Percentiles rank a stretch among this genome's conserved stretches.
Evolutionary conservation across 1,139 yeast species (phyloP).

Genomic region (Hyphopichia fennica): DNA sequence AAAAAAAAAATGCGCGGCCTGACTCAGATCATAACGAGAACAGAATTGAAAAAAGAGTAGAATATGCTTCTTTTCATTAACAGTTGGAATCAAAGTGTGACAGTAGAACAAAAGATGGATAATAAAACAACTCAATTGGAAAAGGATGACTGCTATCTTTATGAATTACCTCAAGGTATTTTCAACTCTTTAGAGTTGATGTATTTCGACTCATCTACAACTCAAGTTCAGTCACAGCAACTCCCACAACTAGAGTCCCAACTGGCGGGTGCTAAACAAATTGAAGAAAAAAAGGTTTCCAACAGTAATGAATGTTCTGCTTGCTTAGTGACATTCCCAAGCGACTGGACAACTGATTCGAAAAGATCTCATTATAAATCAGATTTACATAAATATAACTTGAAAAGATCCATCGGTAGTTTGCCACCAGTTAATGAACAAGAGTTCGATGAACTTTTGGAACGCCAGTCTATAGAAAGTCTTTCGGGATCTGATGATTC

Average conservation of each 20-base stretch:
- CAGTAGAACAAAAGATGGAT: too few relatives aligned
- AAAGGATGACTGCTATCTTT: conserved; percentile 52
- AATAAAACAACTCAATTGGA: conserved; percentile 1
- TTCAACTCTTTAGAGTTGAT: conserved; percentile 52
- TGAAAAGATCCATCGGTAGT: conserved; percentile 52
- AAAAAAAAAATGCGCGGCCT: neutral
- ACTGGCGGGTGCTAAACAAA: neutral
- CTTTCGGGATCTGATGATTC: conserved; percentile 55
- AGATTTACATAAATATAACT: conserved; percentile 61
- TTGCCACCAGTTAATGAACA: conserved; percentile 52
- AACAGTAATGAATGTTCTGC: conserved; percentile 11
- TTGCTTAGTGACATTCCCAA: conserved; percentile 12
- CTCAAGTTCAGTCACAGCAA: conserved; percentile 16
- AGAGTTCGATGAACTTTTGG: conserved; percentile 59
- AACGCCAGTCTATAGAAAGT: conserved; percentile 53
- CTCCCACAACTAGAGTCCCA: neutral
- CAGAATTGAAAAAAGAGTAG: neutral
- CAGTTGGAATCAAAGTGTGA: too few relatives aligned
- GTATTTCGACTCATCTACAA: conserved; percentile 54
- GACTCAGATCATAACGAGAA: neutral
- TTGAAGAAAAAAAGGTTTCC: conserved; percentile 4
- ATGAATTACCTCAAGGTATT: conserved; percentile 44
- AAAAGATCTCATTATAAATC: conserved; percentile 56
- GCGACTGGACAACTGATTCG: conserved; percentile 15
- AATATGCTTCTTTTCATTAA: neutral